Percentiles rank a stretch among this genome's conserved stretches.
Evolutionary conservation across 805 yeast species (phyloP).

Genomic region (Cephaloascus albidus): DNA sequence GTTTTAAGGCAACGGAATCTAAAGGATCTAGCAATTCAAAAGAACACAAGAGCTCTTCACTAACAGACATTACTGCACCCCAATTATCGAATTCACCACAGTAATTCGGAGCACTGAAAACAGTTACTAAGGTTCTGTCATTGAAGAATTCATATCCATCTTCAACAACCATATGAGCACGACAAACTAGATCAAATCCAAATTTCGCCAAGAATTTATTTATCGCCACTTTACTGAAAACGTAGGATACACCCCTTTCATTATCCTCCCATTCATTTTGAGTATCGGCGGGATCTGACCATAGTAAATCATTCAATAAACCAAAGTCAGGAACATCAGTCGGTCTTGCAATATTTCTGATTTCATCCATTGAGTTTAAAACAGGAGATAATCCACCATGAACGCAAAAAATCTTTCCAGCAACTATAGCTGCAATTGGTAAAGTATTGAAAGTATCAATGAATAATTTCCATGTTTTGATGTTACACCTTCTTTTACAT

Average conservation of each 20-base stretch:
- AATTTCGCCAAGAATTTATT: conserved; percentile 67
- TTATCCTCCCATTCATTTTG: conserved; percentile 83
- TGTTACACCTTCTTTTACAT: conserved; percentile 87
- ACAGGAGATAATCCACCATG: conserved; percentile 82
- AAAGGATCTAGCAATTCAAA: conserved; percentile 91
- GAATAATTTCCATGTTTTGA: conserved; percentile 90
- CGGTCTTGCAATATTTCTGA: conserved; percentile 66
- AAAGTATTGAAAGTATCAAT: conserved; percentile 92
- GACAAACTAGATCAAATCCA: conserved; percentile 71
- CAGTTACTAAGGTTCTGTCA: conserved; percentile 63
- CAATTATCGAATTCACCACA: conserved; percentile 86
- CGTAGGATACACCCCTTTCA: conserved; percentile 77
- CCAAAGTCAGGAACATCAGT: conserved; percentile 86
- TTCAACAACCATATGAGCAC: conserved; percentile 86
- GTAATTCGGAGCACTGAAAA: conserved; percentile 68
- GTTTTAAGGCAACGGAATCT: conserved; percentile 87
- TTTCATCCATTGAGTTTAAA: conserved; percentile 64
- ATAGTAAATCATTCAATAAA: conserved; percentile 61
- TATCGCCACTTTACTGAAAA: conserved; percentile 71
- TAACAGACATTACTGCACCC: conserved; percentile 98
- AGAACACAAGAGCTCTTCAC: conserved; percentile 85
- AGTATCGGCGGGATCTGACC: conserved; percentile 85
- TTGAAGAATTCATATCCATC: conserved; percentile 75
- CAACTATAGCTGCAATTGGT: conserved; percentile 93
- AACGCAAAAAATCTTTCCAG: conserved; percentile 88